Evolutionary conservation across 1,139 yeast genomes (phyloP), one percentile per base, ranked within the genome.

Genomic region (Candida labiduridarum): DNA sequence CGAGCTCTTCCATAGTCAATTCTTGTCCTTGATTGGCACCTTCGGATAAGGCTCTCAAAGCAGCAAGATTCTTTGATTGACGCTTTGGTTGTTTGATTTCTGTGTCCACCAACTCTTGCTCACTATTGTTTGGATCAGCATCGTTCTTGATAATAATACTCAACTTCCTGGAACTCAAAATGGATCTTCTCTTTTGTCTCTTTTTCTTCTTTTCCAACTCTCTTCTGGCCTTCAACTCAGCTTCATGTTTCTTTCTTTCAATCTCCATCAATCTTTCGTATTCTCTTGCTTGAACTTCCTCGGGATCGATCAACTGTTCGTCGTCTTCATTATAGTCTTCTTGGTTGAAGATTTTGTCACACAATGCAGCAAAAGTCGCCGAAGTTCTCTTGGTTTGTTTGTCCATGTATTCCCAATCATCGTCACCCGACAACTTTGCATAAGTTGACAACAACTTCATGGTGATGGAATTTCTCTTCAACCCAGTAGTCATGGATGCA

Each of bases 361-460:
- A 85, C 45, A 87, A 72, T 4, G 87, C 79, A 10, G 91, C 94
- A 71, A 87, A 87, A 51, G 88, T 87, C 11, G 89, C 85, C 35
- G 89, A 83, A 1, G 91, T 85, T 67, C 94, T 78, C 68, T 82
- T 85, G 15, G 90, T 84, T 64, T 84, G 89, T 59, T 82, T 83
- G 58, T 85, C 89, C 70, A 85, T 80, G 58, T 82, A 82, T 60
- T 84, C 87, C 84, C 89, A 82, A 53, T 83, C 87, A 45, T 80
- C 76, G 53, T 85, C 89, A 50, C 82, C 82, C 1, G 89, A 78
- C 55, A 86, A 70, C 62, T 83, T 85, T 31, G 92, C 89, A 63
- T 87, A 87, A 0, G 89, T 83, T 0, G 90, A 79, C 52, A 87
- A 76, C 53, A 87, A 68, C 59, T 84, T 86, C 51, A 87, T 75